Base-by-base conservation (phyloP, 257 asterid species). In the Apocynum venetum region DNA sequence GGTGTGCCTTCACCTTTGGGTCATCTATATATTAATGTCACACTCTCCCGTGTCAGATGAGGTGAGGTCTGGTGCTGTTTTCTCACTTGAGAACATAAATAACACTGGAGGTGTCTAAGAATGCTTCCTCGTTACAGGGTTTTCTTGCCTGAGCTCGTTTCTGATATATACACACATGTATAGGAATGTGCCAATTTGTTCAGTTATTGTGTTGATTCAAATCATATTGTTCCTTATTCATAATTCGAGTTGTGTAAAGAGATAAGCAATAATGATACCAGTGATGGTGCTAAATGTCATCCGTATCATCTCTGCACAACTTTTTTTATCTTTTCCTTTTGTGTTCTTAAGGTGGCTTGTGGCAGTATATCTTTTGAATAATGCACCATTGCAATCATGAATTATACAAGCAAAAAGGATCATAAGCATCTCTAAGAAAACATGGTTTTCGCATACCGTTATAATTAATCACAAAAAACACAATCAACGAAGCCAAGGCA, bases 1-100 rank as follows among this genome's bases (percentile, higher is more conserved):
- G 53, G 87, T 77, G 4, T 91, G 91, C 82, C 98, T 92, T 86
- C 98, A 95, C 80, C 82, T 95, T 19, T 95, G 98, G 98, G 98
- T 87, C 74, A 49, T 88, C 53, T 92, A 92, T 83, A 92, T 92
- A 77, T 84, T 94, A 35, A 86, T 56, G 82, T 87, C 97, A 11
- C 95, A 89, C 80, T 83, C 97, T 73, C 83, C 91, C 1, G 93
- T 77, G 13, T 74, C 97, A 1, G 86, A 89, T 6, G 93, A 90
- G 64, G 70, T 77, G 41, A 77, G 36, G 5, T 84, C 85, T 41
- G 90, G 91, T 64, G 91, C 89, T 10, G 87, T 88, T 56, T 40
- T 94, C 81, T 94, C 98, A 70, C 85, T 94, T 77, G 96, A 91
- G 88, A 92, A 92, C 79, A 88, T 92, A 75, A 94, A 95, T 65